A percentile compares a stretch with the other conserved stretches of the same genome.
Conservation (phyloP, 2,329 filamentous ascomycete genomes). For the Xylariaceae sp. region DNA sequence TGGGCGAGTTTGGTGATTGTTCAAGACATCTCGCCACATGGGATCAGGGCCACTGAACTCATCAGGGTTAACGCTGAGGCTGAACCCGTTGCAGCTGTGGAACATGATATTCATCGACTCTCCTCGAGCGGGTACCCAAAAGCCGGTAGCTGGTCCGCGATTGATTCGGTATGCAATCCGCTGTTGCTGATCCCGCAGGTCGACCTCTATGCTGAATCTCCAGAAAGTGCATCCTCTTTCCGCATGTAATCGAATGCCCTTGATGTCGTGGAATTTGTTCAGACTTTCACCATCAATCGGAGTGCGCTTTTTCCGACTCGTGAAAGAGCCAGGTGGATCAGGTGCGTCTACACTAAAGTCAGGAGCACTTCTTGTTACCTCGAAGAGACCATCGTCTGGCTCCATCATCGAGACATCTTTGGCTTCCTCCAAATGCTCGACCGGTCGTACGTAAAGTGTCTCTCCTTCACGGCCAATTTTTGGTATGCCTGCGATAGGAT, state of each 20-base stretch:
- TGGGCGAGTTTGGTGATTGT: conserved; percentile 82
- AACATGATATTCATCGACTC: conserved; percentile 99
- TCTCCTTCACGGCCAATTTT: conserved; percentile 82
- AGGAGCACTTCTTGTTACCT: conserved; percentile 55
- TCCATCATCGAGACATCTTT: conserved; percentile 77
- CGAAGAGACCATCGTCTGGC: conserved; percentile 78
- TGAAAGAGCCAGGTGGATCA: conserved; percentile 51
- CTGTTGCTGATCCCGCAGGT: conserved; percentile 72
- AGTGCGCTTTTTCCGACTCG: conserved; percentile 49
- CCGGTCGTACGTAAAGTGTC: conserved; percentile 81
- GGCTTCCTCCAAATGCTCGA: conserved; percentile 77
- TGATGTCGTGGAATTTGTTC: conserved; percentile 77
- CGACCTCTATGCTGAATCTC: conserved; percentile 93
- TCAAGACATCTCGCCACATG: conserved; percentile 93
- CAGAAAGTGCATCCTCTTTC: conserved; percentile 92
- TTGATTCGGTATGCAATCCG: conserved; percentile 96
- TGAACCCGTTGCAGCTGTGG: conserved; percentile 96
- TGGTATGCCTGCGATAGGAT: conserved; percentile 81
- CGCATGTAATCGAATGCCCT: conserved; percentile 75
- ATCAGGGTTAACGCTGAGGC: conserved; percentile 70
- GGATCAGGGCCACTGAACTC: conserved; percentile 89
- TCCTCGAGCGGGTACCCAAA: conserved; percentile 85
- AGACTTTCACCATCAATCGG: conserved; percentile 73
- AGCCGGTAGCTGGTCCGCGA: conserved; percentile 77
- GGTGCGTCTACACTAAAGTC: conserved; percentile 43